phyloP scores from a whole-genome alignment of 1,139 yeast genomes.

The Hemisphaericaspora xylofermentans region DNA sequence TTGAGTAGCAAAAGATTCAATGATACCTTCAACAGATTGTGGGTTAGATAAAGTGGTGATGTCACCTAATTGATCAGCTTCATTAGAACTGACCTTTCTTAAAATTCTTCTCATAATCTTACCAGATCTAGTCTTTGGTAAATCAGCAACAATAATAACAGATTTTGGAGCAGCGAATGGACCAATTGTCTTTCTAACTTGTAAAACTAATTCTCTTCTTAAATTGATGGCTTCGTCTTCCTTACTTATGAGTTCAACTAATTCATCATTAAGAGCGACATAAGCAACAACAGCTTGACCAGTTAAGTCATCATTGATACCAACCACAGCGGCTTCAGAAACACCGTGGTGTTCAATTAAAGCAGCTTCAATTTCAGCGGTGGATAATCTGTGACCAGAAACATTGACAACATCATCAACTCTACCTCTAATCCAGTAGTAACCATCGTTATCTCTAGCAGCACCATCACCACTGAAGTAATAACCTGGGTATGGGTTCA shows the following conservation, averaged over 20 bases:
- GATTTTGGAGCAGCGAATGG: constrained; percentile 98
- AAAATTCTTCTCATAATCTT: constrained; percentile 98
- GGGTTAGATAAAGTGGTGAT: constrained; percentile 89
- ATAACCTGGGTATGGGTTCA: constrained; percentile 93
- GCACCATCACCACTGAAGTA: constrained; percentile 99
- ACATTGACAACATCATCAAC: constrained; percentile 98
- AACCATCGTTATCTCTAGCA: constrained; percentile 95
- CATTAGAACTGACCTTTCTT: constrained; percentile 86
- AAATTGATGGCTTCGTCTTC: constrained; percentile 56
- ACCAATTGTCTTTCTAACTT: constrained; percentile 92
- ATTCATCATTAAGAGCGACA: constrained; percentile 74
- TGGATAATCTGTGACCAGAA: constrained; percentile 94
- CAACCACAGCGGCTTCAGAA: constrained; percentile 94
- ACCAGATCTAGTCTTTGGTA: constrained; percentile 98
- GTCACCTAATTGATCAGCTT: constrained; percentile 93
- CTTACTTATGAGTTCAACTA: constrained; percentile 35
- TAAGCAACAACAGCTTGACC: constrained; percentile 97
- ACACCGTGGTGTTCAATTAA: constrained; percentile 77
- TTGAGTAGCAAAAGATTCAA: constrained; percentile 49
- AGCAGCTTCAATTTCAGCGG: constrained; percentile 96
- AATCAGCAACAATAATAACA: constrained; percentile 80
- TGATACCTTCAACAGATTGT: constrained; percentile 75
- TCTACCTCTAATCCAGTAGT: constrained; percentile 98
- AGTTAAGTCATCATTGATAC: constrained; percentile 89
- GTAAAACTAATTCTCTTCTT: constrained; percentile 81